These are phyloP conservation scores for Seiridium cupressi DNA, from an alignment of 2,329 filamentous ascomycete species.

Conservation along the genomic window DNA sequence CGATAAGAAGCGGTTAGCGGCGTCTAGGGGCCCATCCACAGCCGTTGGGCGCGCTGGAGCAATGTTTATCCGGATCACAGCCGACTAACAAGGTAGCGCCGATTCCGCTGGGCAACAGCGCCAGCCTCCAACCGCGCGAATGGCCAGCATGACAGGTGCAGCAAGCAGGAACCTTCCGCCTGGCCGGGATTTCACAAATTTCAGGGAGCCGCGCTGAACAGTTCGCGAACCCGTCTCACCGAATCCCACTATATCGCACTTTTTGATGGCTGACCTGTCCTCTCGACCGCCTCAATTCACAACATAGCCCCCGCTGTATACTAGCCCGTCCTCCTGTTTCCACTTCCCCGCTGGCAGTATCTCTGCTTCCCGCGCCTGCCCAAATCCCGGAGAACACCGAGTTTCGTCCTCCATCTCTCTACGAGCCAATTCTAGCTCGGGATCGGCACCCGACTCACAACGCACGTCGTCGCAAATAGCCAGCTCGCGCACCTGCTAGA, in stretches of 20 bases:
- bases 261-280: not conserved
- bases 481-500: not conserved
- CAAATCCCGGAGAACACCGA: not conserved
- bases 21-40: no score
- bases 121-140: no score
- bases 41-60: no score
- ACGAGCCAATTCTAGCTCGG: constrained; percentile 3
- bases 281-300: constrained; percentile 2
- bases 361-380: not conserved
- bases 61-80: no score
- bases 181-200: no score
- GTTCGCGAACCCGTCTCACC: not conserved
- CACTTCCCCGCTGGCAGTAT: constrained; percentile 2
- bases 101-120: no score
- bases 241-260: not conserved
- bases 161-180: no score
- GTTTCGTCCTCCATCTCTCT: not conserved
- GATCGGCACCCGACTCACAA: not conserved
- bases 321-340: constrained; percentile 4
- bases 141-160: no score
- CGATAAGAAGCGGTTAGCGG: no score
- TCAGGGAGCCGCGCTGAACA: no score
- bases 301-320: not conserved
- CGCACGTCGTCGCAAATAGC: not conserved
- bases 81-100: no score